phyloP scores from a whole-genome alignment of 2,329 filamentous ascomycete genomes.

The Stachybotrys echinatus region DNA sequence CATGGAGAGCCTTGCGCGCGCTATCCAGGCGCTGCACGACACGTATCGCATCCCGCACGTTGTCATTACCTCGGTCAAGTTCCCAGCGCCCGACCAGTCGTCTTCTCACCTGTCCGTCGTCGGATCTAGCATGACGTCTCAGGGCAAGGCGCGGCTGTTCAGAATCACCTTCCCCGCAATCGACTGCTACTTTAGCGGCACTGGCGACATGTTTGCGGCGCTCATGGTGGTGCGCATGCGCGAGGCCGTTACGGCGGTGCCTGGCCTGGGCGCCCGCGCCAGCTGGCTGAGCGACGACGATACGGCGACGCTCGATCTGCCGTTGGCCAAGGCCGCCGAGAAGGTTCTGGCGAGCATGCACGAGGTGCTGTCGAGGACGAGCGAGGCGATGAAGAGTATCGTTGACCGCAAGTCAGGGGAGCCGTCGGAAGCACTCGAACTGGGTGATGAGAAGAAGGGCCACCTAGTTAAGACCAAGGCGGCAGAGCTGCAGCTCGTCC shows the following conservation, averaged over 20 bases:
- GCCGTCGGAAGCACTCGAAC: conserved; percentile 37
- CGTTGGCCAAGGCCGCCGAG: conserved; percentile 76
- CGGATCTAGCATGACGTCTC: conserved; percentile 65
- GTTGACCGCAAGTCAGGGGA: conserved; percentile 37
- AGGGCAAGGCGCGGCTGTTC: conserved; percentile 72
- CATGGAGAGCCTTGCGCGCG: conserved; percentile 64
- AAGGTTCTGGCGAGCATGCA: conserved; percentile 94
- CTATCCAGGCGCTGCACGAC: conserved; percentile 72
- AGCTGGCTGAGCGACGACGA: conserved; percentile 76
- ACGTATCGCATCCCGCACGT: conserved; percentile 78
- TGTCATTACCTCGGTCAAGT: conserved; percentile 82
- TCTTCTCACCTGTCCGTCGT: conserved; percentile 61
- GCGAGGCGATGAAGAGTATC: conserved; percentile 54
- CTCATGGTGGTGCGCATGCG: conserved; percentile 82
- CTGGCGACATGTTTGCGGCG: conserved; percentile 97
- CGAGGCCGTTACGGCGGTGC: conserved; percentile 60
- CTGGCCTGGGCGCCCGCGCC: conserved; percentile 41
- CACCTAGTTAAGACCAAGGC: conserved; percentile 73
- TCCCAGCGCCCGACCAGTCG: conserved; percentile 49
- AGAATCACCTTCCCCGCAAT: conserved; percentile 80
- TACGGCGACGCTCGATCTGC: conserved; percentile 64
- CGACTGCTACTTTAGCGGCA: conserved; percentile 92
- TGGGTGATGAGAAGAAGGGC: conserved; percentile 46
- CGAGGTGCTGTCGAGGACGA: conserved; percentile 66
- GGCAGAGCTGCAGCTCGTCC: conserved; percentile 80